These are phyloP conservation scores for Aspergillus funiculosus DNA, from an alignment of 495 filamentous ascomycete species.

Conservation along the genomic window DNA sequence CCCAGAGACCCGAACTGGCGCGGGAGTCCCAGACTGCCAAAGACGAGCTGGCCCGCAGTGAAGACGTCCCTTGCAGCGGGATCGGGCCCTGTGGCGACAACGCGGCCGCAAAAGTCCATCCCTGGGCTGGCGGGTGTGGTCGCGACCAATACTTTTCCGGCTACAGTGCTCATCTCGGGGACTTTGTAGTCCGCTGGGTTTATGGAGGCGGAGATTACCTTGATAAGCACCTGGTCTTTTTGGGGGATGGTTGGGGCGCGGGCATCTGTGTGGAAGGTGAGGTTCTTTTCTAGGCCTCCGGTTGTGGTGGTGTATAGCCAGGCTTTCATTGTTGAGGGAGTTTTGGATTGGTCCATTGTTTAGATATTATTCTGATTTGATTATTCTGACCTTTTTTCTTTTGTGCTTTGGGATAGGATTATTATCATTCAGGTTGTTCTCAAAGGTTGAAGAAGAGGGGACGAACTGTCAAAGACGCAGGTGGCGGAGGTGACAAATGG, in stretches of 20 bases:
- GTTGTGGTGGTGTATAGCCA: slow-evolving; percentile 54
- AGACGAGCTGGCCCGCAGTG: slow-evolving; percentile 50
- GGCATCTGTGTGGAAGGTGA: slow-evolving; percentile 43
- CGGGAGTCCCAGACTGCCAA: slow-evolving; percentile 41
- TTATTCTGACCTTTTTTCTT: too few species aligned
- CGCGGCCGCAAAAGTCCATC: slow-evolving; percentile 58
- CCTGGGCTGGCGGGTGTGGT: slow-evolving; percentile 50
- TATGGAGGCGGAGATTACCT: slow-evolving; percentile 49
- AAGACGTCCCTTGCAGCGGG: slow-evolving; percentile 30
- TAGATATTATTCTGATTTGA: too few species aligned
- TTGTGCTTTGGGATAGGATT: too few species aligned
- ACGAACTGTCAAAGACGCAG: too few species aligned
- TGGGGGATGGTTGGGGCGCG: slow-evolving; percentile 35
- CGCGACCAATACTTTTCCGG: slow-evolving; percentile 30
- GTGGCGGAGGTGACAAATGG: too few species aligned
- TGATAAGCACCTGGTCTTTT: slow-evolving; percentile 48
- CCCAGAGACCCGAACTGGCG: slow-evolving; percentile 46
- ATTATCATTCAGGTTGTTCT: too few species aligned
- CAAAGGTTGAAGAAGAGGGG: too few species aligned
- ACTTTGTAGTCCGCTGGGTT: slow-evolving; percentile 72
- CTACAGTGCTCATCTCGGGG: slow-evolving; percentile 46
- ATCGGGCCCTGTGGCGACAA: slow-evolving; percentile 39
- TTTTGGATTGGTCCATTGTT: slow-evolving; percentile 11
- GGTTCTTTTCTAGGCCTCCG: slow-evolving; percentile 51
- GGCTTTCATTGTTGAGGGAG: slow-evolving; percentile 50